Evolutionary conservation across 495 filamentous ascomycete genomes (phyloP).

Genomic region (Sordaria brevicollis): DNA sequence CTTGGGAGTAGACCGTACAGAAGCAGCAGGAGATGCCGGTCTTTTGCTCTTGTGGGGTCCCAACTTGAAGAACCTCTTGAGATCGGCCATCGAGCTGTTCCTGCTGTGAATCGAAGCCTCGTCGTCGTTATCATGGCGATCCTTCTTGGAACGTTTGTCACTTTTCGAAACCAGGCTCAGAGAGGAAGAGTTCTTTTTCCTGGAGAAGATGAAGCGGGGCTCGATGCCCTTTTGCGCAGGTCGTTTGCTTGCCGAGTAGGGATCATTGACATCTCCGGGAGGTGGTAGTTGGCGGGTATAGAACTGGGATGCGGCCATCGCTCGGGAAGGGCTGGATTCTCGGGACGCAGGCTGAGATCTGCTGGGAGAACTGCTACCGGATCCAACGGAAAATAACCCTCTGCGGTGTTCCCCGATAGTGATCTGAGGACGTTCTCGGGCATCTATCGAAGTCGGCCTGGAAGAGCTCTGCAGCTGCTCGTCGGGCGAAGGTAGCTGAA

Average conservation of each 20-base stretch:
- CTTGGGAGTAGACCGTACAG: conserved; percentile 40
- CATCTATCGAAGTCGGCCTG: conserved; percentile 31
- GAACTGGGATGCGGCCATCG: conserved; percentile 44
- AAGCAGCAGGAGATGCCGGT: conserved; percentile 46
- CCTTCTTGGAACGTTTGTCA: conserved; percentile 23
- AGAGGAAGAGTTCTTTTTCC: conserved; percentile 42
- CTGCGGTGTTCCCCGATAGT: conserved; percentile 40
- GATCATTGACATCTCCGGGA: conserved; percentile 73
- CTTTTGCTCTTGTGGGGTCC: conserved; percentile 52
- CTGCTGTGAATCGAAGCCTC: conserved; percentile 31
- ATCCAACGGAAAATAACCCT: conserved; percentile 63
- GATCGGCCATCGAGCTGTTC: conserved; percentile 83
- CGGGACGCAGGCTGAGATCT: conserved; percentile 59
- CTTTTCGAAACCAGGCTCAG: conserved; percentile 25
- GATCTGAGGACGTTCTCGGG: conserved; percentile 21
- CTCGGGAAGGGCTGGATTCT: conserved; percentile 52
- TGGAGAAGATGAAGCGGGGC: conserved; percentile 69
- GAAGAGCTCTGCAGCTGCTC: conserved; percentile 18
- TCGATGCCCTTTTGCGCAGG: conserved; percentile 66
- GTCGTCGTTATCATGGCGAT: conserved; percentile 36
- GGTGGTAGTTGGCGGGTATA: conserved; percentile 66
- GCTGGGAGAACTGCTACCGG: conserved; percentile 40
- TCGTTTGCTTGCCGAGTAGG: conserved; percentile 75
- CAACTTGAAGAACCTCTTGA: conserved; percentile 85
- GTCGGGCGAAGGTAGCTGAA: conserved; percentile 4